Evolutionary conservation across 148 eudicot species (phyloP).

Genomic region (Agrostemma githago): DNA sequence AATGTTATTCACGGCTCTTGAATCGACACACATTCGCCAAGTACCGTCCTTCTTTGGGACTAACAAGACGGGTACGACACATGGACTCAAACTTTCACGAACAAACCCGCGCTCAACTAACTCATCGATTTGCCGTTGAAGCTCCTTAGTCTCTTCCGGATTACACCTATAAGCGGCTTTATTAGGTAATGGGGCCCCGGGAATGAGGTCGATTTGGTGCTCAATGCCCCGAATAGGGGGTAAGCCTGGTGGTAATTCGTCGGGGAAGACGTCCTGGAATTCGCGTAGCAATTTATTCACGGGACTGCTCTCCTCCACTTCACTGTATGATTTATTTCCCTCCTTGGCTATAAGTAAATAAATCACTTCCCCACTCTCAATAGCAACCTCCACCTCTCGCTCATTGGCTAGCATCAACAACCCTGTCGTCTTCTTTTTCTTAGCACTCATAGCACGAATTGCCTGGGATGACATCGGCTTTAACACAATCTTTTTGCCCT

Average conservation of each 20-base stretch:
- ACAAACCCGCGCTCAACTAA: not conserved
- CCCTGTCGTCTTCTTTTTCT: too few relatives aligned
- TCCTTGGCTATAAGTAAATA: too few relatives aligned
- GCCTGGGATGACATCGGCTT: too few relatives aligned
- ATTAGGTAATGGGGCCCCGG: not conserved
- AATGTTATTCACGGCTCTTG: too few relatives aligned
- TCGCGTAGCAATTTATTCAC: not conserved
- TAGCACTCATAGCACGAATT: too few relatives aligned
- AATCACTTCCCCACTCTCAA: too few relatives aligned
- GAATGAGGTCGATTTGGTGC: not conserved
- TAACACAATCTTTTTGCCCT: too few relatives aligned
- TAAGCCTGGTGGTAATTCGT: not conserved
- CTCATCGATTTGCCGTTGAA: not conserved
- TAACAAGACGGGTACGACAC: not conserved
- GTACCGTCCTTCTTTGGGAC: not conserved
- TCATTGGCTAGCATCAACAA: too few relatives aligned
- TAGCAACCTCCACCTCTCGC: too few relatives aligned
- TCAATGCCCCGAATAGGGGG: not conserved
- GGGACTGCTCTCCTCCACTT: too few relatives aligned
- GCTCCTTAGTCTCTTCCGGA: not conserved
- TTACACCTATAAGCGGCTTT: not conserved
- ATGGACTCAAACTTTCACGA: not conserved
- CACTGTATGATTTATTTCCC: too few relatives aligned
- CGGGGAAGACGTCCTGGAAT: not conserved
- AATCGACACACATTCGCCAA: too few relatives aligned